phyloP scores from a whole-genome alignment of 768 basidiomycete genomes.

The Lentinula sp. region DNA sequence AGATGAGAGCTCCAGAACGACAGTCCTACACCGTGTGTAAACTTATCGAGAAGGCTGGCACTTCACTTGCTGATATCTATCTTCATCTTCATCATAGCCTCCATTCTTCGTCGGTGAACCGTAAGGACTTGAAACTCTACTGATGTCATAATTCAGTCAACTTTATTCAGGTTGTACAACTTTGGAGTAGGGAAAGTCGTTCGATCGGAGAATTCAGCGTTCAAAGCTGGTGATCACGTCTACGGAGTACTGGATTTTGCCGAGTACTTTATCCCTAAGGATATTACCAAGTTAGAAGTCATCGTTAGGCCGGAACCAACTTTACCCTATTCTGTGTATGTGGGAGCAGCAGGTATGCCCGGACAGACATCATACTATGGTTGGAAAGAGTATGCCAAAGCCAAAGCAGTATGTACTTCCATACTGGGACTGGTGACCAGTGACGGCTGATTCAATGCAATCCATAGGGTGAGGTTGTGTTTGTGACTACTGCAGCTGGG shows the following conservation, averaged over 20 bases:
- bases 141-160: neutral
- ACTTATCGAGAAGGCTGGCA: neutral
- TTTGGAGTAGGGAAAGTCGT: conserved; percentile 14
- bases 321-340: conserved; percentile 28
- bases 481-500: conserved; percentile 39
- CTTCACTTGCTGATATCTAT: neutral
- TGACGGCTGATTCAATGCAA: neutral
- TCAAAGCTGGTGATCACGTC: conserved; percentile 19
- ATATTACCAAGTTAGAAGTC: conserved; percentile 6
- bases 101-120: conserved; percentile 9
- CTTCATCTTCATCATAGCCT: neutral
- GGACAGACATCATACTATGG: conserved; percentile 9
- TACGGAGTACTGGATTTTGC: conserved; percentile 13
- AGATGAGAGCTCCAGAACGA: conserved; percentile 18
- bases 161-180: conserved; percentile 7
- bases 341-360: conserved; percentile 29
- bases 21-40: conserved; percentile 11
- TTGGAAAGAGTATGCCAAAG: conserved; percentile 7
- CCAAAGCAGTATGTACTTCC: conserved; percentile 14
- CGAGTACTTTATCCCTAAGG: conserved; percentile 9
- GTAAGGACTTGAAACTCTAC: conserved; percentile 2
- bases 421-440: neutral
- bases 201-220: conserved; percentile 10
- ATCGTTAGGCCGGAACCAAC: conserved; percentile 24
- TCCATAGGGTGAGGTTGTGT: conserved; percentile 41